Conservation (phyloP, 495 filamentous ascomycete species). For the Tuber indicum region DNA sequence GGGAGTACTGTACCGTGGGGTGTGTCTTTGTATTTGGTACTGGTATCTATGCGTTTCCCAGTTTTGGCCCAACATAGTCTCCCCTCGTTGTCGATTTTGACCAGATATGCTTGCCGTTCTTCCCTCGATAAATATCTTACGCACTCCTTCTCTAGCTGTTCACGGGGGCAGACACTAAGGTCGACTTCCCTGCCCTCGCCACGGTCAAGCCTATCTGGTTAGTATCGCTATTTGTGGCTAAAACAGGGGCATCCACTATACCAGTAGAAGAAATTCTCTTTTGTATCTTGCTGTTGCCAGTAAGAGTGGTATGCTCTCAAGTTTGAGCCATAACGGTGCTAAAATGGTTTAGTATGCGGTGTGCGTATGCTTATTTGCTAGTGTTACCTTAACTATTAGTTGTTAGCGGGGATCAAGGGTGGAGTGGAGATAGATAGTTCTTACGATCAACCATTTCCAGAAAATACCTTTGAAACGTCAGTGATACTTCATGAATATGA, state of each 20-base stretch:
- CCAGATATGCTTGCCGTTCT: constrained; percentile 66
- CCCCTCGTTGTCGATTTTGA: constrained; percentile 60
- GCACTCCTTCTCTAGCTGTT: constrained; percentile 60
- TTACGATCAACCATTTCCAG: constrained; percentile 79
- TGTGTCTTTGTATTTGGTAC: constrained; percentile 66
- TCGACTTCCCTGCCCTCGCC: constrained; percentile 61
- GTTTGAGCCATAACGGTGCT: constrained; percentile 83
- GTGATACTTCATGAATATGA: constrained; percentile 1
- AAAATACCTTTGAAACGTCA: constrained; percentile 56
- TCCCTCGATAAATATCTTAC: constrained; percentile 68
- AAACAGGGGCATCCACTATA: background rate
- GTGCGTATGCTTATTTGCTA: background rate
- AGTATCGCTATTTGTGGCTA: background rate
- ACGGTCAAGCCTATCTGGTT: constrained; percentile 55
- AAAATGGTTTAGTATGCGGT: constrained; percentile 41
- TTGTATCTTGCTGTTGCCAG: constrained; percentile 70
- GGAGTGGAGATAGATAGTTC: constrained; percentile 8
- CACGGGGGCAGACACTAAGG: constrained; percentile 56
- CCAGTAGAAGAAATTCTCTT: constrained; percentile 94
- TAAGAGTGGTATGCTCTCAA: constrained; percentile 73
- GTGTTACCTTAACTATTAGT: constrained; percentile 33
- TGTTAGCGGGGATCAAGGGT: constrained; percentile 13
- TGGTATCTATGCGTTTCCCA: constrained; percentile 66
- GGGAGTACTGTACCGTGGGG: constrained; percentile 60
- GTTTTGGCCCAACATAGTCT: constrained; percentile 76